These are phyloP conservation scores for Penicillium dipodomyicola DNA, from an alignment of 495 filamentous ascomycete genomes.

Conservation along the genomic window DNA sequence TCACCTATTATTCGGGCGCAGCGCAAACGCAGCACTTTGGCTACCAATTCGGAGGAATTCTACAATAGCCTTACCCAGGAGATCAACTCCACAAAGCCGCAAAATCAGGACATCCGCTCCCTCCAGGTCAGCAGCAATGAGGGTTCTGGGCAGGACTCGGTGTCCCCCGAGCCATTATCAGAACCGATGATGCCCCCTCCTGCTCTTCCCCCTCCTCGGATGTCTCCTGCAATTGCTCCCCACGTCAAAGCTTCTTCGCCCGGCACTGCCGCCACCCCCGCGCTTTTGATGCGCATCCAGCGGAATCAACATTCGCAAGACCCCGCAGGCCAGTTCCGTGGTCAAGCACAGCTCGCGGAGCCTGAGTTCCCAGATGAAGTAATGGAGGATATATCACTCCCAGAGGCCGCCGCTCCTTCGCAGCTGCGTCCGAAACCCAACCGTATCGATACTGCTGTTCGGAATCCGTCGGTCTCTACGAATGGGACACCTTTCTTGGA, in stretches of 20 bases:
- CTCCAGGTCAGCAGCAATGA: constrained; percentile 51
- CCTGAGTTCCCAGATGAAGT: constrained; percentile 51
- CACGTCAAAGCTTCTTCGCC: constrained; percentile 29
- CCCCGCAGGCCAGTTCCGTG: constrained; percentile 27
- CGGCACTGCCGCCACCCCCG: constrained; percentile 67
- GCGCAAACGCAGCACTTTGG: constrained; percentile 46
- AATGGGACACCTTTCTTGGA: constrained; percentile 33
- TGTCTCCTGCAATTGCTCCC: constrained; percentile 53
- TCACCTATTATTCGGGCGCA: constrained; percentile 84
- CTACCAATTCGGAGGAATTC: constrained; percentile 53
- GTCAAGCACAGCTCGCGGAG: constrained; percentile 26
- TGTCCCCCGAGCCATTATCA: constrained; percentile 68
- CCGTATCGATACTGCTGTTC: constrained; percentile 44
- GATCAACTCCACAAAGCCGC: constrained; percentile 28
- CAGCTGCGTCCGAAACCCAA: constrained; percentile 38
- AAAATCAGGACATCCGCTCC: constrained; percentile 35
- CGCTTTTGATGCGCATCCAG: constrained; percentile 76
- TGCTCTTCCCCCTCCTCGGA: constrained; percentile 51
- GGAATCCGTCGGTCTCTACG: constrained; percentile 32
- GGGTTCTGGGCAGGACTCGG: constrained; percentile 64
- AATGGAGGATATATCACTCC: constrained; percentile 66
- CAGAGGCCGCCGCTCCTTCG: constrained; percentile 54
- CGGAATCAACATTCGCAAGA: constrained; percentile 36
- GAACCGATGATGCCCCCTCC: constrained; percentile 73
- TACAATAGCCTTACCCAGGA: constrained; percentile 37